A percentile compares a stretch with the other conserved stretches of the same genome.
phyloP scores from a whole-genome alignment of 345 rosid species.

The Atalantia buxifolia region DNA sequence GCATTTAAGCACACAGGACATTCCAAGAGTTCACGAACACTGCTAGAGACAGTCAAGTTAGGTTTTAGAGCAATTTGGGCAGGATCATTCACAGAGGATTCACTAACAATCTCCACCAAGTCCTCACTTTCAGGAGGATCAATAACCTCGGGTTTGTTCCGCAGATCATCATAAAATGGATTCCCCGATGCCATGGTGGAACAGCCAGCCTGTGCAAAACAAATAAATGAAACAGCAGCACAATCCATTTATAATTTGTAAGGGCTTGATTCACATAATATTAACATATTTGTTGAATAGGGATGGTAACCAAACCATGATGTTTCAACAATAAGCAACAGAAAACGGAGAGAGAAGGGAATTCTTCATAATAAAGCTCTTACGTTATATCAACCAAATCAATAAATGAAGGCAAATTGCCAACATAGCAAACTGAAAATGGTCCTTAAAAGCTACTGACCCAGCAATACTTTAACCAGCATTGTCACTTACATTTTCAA shows the following conservation, averaged over 20 bases:
- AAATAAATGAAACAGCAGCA: not conserved
- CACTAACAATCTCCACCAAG: constrained; percentile 34
- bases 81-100: constrained; percentile 51
- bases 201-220: constrained; percentile 11
- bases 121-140: constrained; percentile 66
- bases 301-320: not conserved
- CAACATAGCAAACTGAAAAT: not conserved
- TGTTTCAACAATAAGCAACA: not conserved
- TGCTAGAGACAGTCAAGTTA: constrained; percentile 58
- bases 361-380: not conserved
- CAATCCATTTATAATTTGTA: not conserved
- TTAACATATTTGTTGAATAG: not conserved
- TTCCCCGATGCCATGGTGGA: constrained; percentile 53
- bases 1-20: constrained; percentile 87
- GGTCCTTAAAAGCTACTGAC: not conserved
- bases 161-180: constrained; percentile 55
- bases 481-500: not conserved
- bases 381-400: not conserved
- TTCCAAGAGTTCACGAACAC: constrained; percentile 77
- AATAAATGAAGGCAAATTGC: not conserved
- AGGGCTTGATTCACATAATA: not conserved
- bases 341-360: not conserved
- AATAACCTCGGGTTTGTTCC: constrained; percentile 61
- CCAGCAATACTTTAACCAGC: not conserved
- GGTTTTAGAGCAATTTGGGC: constrained; percentile 48